A percentile compares a stretch with the other conserved stretches of the same genome.
phyloP scores from a whole-genome alignment of 2,329 filamentous ascomycete species.

The Tolypocladium guangdongense region DNA sequence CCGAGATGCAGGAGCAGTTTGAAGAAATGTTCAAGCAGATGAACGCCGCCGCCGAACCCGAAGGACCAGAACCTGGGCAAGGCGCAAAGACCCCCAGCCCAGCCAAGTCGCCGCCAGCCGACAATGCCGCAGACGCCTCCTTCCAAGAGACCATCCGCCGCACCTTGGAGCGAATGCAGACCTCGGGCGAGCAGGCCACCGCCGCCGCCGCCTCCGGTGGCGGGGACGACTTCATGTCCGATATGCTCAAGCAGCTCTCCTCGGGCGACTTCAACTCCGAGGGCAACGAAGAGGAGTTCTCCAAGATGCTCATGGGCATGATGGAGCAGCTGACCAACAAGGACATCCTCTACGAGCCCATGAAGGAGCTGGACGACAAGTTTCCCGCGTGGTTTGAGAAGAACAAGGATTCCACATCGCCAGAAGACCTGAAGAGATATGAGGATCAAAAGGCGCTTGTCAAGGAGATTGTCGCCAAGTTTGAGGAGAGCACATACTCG shows the following conservation, averaged over 20 bases:
- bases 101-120: constrained; percentile 19
- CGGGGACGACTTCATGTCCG: constrained; percentile 73
- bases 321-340: constrained; percentile 99
- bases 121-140: constrained; percentile 38
- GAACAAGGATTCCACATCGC: constrained; percentile 54
- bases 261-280: constrained; percentile 51
- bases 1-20: constrained; percentile 69
- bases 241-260: constrained; percentile 76
- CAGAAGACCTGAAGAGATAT: constrained; percentile 70
- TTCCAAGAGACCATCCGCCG: constrained; percentile 90
- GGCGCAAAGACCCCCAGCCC: constrained; percentile 13
- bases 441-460: constrained; percentile 71
- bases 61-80: constrained; percentile 5
- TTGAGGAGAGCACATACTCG: constrained; percentile 70
- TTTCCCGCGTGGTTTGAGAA: constrained; percentile 82
- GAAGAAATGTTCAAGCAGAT: constrained; percentile 68
- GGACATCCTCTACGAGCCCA: constrained; percentile 95
- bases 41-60: constrained; percentile 35
- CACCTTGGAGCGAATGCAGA: constrained; percentile 95
- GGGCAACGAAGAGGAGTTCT: constrained; percentile 68
- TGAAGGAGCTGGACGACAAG: constrained; percentile 93
- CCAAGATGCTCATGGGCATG: constrained; percentile 92
- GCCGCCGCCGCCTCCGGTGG: constrained; percentile 60
- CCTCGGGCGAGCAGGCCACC: constrained; percentile 74
- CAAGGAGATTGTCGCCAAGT: constrained; percentile 76